Conservation (phyloP, 495 filamentous ascomycete species). For the Trichoderma asperelloides region DNA sequence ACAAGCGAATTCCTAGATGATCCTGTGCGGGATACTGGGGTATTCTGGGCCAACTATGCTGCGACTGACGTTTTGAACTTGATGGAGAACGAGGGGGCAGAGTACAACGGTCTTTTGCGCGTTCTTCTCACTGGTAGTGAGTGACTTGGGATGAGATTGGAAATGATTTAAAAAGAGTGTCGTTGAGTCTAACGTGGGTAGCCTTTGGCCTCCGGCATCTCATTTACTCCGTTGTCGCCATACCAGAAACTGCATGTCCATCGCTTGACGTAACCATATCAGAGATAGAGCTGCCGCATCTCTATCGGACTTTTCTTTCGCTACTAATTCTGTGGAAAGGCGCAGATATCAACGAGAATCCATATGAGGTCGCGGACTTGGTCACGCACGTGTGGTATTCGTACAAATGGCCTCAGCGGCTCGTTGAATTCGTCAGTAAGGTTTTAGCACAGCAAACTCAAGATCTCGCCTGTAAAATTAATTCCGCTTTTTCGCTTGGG, state of each 20-base stretch:
- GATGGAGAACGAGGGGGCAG: not conserved
- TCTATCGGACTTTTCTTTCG: not conserved
- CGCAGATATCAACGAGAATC: not conserved
- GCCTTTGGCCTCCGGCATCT: not conserved
- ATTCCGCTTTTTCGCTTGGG: too few relatives aligned
- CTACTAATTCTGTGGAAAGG: not conserved
- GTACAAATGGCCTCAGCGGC: not conserved
- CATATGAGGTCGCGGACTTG: not conserved
- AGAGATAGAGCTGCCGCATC: not conserved
- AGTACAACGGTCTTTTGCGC: not conserved
- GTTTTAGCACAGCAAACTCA: too few relatives aligned
- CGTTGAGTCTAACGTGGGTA: not conserved
- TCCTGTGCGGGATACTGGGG: not conserved
- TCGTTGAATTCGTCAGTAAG: not conserved
- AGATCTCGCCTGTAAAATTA: too few relatives aligned
- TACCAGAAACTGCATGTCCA: not conserved
- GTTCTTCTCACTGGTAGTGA: not conserved
- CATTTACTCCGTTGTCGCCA: not conserved
- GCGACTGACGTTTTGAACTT: slow-evolving; percentile 4
- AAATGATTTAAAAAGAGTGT: not conserved
- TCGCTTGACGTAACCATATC: not conserved
- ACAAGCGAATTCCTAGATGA: not conserved
- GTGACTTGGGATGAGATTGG: not conserved
- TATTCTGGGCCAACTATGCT: not conserved
- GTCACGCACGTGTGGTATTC: not conserved